Percentiles rank a stretch among this genome's conserved stretches.
Conservation (phyloP, 1,139 yeast genomes). For the Pichia sp. region DNA sequence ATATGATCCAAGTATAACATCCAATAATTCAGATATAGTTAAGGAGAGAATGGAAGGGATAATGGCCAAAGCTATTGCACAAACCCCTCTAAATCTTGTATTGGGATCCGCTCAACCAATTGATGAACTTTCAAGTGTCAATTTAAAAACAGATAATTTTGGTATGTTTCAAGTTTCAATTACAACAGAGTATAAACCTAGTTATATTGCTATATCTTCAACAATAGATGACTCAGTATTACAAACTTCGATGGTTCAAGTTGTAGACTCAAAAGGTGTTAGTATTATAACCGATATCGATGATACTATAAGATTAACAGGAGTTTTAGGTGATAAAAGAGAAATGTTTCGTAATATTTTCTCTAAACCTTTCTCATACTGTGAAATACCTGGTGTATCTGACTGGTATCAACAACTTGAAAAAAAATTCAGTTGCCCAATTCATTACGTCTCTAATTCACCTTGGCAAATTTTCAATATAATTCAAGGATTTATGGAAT, state of each 20-base stretch:
- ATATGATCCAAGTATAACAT: conserved; percentile 18
- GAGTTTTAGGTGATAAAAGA: conserved; percentile 81
- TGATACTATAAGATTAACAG: conserved; percentile 86
- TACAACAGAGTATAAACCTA: conserved; percentile 48
- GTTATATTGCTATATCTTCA: conserved; percentile 39
- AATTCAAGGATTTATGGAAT: conserved; percentile 50
- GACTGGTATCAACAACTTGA: conserved; percentile 53
- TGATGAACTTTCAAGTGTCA: conserved; percentile 25
- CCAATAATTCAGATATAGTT: conserved; percentile 30
- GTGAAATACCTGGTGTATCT: conserved; percentile 69
- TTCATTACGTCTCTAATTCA: conserved; percentile 90
- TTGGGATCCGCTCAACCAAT: conserved; percentile 39
- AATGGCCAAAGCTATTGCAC: conserved; percentile 51
- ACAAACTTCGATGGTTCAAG: conserved; percentile 38
- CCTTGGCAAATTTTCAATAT: conserved; percentile 84
- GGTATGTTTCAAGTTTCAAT: conserved; percentile 52
- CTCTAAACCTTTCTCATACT: conserved; percentile 52
- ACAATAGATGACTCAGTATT: conserved; percentile 39
- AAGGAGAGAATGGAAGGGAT: conserved; percentile 53
- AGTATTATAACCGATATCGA: conserved; percentile 89
- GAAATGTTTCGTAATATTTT: conserved; percentile 74
- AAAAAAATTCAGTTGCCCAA: conserved; percentile 30
- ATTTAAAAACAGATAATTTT: conserved; percentile 44
- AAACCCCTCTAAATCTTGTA: conserved; percentile 43
- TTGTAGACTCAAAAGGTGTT: conserved; percentile 44